Percentiles rank a stretch among this genome's conserved stretches.
These are phyloP conservation scores for Comarum palustre DNA, from an alignment of 306 rosid species.

Conservation along the genomic window DNA sequence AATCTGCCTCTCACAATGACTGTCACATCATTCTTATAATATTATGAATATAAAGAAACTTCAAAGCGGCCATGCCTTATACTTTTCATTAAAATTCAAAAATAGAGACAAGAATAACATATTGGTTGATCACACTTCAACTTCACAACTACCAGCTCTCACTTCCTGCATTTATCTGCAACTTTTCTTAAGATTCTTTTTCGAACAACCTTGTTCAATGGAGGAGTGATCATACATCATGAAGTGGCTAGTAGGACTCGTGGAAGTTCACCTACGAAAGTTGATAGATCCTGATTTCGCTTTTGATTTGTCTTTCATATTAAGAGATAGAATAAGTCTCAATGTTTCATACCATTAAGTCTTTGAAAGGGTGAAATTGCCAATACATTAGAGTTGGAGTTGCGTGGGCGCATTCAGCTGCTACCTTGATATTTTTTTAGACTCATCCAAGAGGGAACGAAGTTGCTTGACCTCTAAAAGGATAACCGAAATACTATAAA, in stretches of 20 bases:
- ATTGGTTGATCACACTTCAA: constrained; percentile 5
- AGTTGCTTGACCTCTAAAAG: no score
- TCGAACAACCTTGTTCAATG: neutral
- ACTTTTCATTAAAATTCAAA: neutral
- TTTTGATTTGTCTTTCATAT: no score
- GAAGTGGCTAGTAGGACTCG: neutral
- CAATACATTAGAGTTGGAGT: no score
- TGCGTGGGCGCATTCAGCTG: no score
- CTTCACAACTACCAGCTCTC: neutral
- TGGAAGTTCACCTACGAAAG: no score
- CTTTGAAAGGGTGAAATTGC: no score
- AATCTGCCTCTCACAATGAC: neutral
- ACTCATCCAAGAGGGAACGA: no score
- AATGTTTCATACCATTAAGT: no score
- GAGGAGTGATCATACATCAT: neutral
- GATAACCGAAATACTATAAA: no score
- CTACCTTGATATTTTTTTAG: no score
- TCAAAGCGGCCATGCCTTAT: neutral
- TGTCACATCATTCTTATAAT: neutral
- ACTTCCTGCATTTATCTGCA: neutral
- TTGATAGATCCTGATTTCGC: no score
- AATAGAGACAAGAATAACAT: neutral
- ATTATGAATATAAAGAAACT: neutral
- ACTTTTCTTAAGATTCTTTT: neutral
- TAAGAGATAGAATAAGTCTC: no score